Base-by-base conservation (phyloP, 202 grass and related monocot species). In the Panicum hallii region DNA sequence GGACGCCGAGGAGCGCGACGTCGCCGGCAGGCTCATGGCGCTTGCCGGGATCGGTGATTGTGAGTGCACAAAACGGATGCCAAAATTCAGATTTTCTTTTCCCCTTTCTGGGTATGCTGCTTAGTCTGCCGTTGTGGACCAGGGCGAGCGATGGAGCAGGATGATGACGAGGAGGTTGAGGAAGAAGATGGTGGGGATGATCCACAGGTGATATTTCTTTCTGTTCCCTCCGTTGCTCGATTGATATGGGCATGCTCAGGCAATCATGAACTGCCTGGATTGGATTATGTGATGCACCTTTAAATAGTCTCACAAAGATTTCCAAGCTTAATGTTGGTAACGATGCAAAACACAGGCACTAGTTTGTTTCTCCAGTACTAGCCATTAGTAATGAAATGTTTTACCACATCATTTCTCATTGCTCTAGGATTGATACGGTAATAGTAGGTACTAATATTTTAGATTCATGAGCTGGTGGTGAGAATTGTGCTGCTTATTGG, bases 11-110 rank as follows among this genome's bases (percentile, higher is more conserved):
- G 91, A 91, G 79, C 80, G 90, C 15, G 91, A 92, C 57, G 88
- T 95, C 30, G 82, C 96, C 49, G 82, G 72, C 19, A 90, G 93
- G n/a, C 86, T 99, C 71, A 92, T 92, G 91, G 84, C 88, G 54
- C 93, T 99, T 54, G 79, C 93, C 0, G 96, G 96, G 4, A 79
- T 99, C 32, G 82, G 83, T 11, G 90, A 89, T 43, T 89, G 93
- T 98, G 65, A 87, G 90, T 73, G 61, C 11, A 13, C 1, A 13
- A 0, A 19, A 54, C 48, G 0, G 2, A 55, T 79, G 67, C 80
- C 43, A 10, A 28, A 63, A 52, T 20, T 63, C 7, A 17, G 45
- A 1, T 62, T 44, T 34, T 17, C 43, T 0, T 1, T 9, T 11
- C 3, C 9, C 9, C 32, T 32, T 48, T 48, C 4, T 74, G 10